phyloP scores from a whole-genome alignment of 1,284 basidiomycete species.

The Acaromyces ingoldii region DNA sequence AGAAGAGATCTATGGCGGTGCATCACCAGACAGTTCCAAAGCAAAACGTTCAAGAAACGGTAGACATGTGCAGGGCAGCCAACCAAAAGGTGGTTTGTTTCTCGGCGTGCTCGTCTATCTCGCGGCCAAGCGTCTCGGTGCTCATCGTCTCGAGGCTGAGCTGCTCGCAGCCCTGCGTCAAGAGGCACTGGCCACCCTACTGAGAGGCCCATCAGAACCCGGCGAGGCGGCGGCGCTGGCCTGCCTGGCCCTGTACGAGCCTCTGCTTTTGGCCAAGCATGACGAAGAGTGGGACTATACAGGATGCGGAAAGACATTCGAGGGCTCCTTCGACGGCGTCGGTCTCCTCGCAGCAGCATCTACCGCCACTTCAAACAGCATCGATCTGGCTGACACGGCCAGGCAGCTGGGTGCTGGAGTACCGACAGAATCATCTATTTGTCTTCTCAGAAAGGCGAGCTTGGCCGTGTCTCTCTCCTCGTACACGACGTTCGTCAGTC shows the following conservation, averaged over 20 bases:
- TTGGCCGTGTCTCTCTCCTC: neutral
- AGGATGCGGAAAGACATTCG: too few relatives aligned
- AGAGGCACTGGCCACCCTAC: neutral
- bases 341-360: neutral
- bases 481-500: neutral
- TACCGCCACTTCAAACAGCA: neutral
- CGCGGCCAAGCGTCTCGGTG: neutral
- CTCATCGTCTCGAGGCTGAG: neutral
- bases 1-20: too few relatives aligned
- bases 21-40: too few relatives aligned
- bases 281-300: too few relatives aligned
- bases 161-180: neutral
- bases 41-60: too few relatives aligned
- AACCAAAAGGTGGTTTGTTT: neutral
- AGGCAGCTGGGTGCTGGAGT: neutral
- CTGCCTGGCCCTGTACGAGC: neutral
- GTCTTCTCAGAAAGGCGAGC: neutral
- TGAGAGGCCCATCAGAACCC: neutral
- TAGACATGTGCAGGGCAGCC: too few relatives aligned
- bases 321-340: neutral
- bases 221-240: neutral
- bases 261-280: neutral
- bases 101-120: neutral
- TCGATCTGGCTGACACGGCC: neutral
- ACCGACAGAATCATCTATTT: neutral